Conservation (phyloP, 768 basidiomycete species). For the Pluteus cervinus region DNA sequence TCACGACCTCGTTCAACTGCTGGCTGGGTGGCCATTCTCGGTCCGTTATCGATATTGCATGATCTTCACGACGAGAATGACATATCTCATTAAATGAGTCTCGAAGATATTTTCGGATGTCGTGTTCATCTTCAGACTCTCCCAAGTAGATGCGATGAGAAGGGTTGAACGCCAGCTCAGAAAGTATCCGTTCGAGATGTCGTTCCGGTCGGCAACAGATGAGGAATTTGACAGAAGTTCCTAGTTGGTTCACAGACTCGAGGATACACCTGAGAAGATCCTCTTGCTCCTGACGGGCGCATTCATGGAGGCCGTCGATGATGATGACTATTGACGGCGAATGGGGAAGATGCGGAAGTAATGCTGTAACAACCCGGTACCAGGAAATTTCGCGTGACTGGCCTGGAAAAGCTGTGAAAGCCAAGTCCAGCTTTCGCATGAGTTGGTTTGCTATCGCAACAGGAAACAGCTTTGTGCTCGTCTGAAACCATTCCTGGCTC, state of each 20-base stretch:
- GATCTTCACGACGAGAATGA: too few relatives aligned
- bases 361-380: too few relatives aligned
- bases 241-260: background rate
- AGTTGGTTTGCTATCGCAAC: too few relatives aligned
- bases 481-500: too few relatives aligned
- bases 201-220: constrained; percentile 4
- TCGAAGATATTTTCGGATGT: background rate
- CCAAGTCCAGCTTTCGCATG: too few relatives aligned
- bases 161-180: background rate
- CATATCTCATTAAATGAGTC: background rate
- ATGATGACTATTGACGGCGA: too few relatives aligned
- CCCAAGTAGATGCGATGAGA: background rate
- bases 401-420: too few relatives aligned
- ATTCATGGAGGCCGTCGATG: constrained; percentile 2
- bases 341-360: too few relatives aligned
- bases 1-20: constrained; percentile 8
- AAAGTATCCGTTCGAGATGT: background rate
- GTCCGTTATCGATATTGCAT: background rate
- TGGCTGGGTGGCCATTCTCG: constrained; percentile 1
- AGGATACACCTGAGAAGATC: background rate
- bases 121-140: background rate
- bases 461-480: too few relatives aligned
- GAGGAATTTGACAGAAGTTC: too few relatives aligned
- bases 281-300: background rate
- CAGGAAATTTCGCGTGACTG: too few relatives aligned